phyloP scores from a whole-genome alignment of 176 grass and related monocot genomes.

The Neostapfia colusana region DNA sequence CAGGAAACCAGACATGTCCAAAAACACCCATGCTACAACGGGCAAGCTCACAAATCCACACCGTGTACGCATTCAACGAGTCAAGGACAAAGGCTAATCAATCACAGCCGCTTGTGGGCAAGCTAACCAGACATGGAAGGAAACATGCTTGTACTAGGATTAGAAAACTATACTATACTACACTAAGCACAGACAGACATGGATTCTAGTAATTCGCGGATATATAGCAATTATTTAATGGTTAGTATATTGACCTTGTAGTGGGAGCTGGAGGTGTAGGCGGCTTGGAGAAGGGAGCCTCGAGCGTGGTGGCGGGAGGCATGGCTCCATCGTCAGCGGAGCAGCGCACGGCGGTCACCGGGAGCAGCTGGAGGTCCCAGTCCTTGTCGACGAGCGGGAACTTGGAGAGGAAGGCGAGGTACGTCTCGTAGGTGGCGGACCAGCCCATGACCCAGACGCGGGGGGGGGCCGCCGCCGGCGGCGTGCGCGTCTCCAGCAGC shows the following conservation, averaged over 20 bases:
- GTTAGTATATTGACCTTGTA: constrained; percentile 34
- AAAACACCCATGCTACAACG: constrained; percentile 25
- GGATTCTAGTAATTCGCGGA: not conserved
- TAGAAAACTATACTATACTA: constrained; percentile 9
- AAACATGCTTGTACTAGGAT: not conserved
- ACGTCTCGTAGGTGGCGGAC: constrained; percentile 86
- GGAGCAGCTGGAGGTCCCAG: constrained; percentile 90
- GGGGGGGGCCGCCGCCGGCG: not conserved
- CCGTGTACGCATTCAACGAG: constrained; percentile 16
- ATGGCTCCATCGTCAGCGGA: constrained; percentile 13
- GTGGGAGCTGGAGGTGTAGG: not conserved
- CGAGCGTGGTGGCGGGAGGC: not conserved
- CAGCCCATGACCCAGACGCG: constrained; percentile 81
- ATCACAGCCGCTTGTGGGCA: not conserved
- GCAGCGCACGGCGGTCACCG: constrained; percentile 58
- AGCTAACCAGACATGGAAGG: not conserved
- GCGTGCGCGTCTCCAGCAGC: constrained; percentile 61
- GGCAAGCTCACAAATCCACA: not conserved
- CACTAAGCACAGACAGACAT: constrained; percentile 2
- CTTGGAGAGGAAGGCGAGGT: constrained; percentile 87
- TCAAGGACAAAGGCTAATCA: not conserved
- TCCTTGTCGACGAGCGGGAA: constrained; percentile 92
- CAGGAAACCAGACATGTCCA: not conserved
- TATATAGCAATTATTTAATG: constrained; percentile 6
- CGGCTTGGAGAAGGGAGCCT: constrained; percentile 22